These are phyloP conservation scores for Didymella pomorum DNA, from an alignment of 2,329 filamentous ascomycete genomes.

Conservation along the genomic window DNA sequence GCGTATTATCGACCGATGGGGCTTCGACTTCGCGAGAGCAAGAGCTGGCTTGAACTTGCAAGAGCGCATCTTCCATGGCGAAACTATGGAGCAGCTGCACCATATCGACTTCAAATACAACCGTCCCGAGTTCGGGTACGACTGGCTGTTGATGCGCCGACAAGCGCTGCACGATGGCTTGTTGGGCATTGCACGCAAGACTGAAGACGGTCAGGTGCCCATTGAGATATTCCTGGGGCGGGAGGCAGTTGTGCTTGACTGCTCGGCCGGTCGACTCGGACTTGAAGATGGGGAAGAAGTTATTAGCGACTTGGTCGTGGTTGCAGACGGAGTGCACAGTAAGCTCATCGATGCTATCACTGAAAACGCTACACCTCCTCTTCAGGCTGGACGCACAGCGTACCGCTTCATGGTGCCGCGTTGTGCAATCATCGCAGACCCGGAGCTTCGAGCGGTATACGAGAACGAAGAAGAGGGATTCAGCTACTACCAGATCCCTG, in stretches of 20 bases:
- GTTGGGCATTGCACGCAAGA: not conserved
- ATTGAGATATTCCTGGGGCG: slow-evolving; percentile 3
- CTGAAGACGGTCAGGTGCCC: not conserved
- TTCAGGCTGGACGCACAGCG: slow-evolving; percentile 9
- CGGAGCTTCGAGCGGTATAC: slow-evolving; percentile 5
- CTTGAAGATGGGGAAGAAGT: not conserved
- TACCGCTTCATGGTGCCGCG: slow-evolving; percentile 15
- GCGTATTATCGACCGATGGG: slow-evolving; percentile 11
- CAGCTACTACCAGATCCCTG: slow-evolving; percentile 14
- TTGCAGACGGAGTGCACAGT: slow-evolving; percentile 11
- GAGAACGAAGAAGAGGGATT: slow-evolving; percentile 13
- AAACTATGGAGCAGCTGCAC: slow-evolving; percentile 8
- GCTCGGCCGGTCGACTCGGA: not conserved
- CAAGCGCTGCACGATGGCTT: slow-evolving; percentile 15
- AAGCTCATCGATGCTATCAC: slow-evolving; percentile 10
- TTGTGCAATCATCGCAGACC: slow-evolving; percentile 10
- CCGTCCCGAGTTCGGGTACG: slow-evolving; percentile 7
- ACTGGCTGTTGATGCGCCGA: slow-evolving; percentile 16
- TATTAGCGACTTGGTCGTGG: slow-evolving; percentile 4
- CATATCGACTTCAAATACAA: slow-evolving; percentile 18
- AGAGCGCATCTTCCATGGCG: slow-evolving; percentile 12
- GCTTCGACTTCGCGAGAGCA: slow-evolving; percentile 9
- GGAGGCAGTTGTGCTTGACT: slow-evolving; percentile 3
- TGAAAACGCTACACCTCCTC: not conserved
- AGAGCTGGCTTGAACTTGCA: slow-evolving; percentile 5